Base-by-base conservation (phyloP, 768 basidiomycete genomes). In the Suillus brevipes region DNA sequence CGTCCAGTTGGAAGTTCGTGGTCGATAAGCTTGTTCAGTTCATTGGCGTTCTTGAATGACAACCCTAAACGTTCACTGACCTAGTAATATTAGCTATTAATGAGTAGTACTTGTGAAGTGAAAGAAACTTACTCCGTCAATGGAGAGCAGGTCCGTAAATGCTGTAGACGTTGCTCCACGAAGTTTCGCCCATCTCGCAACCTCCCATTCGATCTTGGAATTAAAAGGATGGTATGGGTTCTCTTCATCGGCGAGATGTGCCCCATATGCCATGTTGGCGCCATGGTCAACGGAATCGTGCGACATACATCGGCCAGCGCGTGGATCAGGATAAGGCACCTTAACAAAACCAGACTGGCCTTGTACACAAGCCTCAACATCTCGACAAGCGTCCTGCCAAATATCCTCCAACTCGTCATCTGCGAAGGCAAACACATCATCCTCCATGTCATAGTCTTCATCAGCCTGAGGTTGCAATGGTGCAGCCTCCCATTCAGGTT, bases 131-230 rank as follows among this genome's bases (percentile, higher is more conserved):
- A 43, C 42, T 43, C 42, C 18, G 4, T 43, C 42, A 43, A 43
- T 43, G 18, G 42, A 43, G 18, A 43, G 42, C 42, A 43, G 8
- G 42, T 43, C 42, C 3, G 0, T 20, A 43, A 43, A 43, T 43
- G 42, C 42, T 8, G 18, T 79, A 0, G 80, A 78, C 7, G 77
- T 71, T 0, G 75, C 69, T 0, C 78, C 79, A 0, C 72, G 68
- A 2, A 78, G 63, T 62, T 81, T 82, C 1, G 78, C 80, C 80
- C 81, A 83, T 28, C 66, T 55, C 5, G 77, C 79, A 38, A 82
- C 28, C 65, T 79, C 78, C 80, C 79, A 82, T 40, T 81, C 78
- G 3, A 78, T 50, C 50, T 75, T 52, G 0, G 77, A 78, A 0
- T 18, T 13, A 65, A 82, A 82, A 0, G 77, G 81, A 9, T 77